These are phyloP conservation scores for Arbutus unedo DNA, from an alignment of 148 eudicot species.

Conservation along the genomic window DNA sequence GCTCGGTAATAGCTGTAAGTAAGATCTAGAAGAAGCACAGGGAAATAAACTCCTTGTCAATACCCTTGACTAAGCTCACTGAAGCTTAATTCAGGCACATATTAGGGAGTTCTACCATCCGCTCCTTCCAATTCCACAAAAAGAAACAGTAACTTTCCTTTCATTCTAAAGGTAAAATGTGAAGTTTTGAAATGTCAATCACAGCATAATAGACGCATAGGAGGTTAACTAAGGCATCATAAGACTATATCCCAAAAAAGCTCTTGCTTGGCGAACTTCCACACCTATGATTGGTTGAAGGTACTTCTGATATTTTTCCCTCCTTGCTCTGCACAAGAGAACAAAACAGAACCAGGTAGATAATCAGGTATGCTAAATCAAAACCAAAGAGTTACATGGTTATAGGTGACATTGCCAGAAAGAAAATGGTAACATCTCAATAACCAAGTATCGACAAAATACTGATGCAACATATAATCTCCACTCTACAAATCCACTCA, in stretches of 20 bases:
- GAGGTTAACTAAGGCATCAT: neutral
- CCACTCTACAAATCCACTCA: neutral
- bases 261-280: neutral
- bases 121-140: neutral
- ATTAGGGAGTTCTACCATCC: neutral
- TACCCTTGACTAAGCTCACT: neutral
- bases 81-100: neutral
- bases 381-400: neutral
- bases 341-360: neutral
- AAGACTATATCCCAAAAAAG: neutral
- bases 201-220: neutral
- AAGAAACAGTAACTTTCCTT: neutral
- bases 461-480: neutral
- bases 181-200: neutral
- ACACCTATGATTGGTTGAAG: constrained; percentile 47
- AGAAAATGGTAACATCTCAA: neutral
- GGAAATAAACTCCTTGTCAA: neutral
- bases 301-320: constrained; percentile 26
- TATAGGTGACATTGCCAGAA: neutral
- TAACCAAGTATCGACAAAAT: constrained; percentile 7
- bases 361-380: constrained; percentile 1
- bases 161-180: too few species aligned
- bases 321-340: constrained; percentile 53
- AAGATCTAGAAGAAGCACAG: neutral
- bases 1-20: neutral